These are phyloP conservation scores for Ascomycota sp. DNA, from an alignment of 2,329 filamentous ascomycete genomes.

Conservation along the genomic window DNA sequence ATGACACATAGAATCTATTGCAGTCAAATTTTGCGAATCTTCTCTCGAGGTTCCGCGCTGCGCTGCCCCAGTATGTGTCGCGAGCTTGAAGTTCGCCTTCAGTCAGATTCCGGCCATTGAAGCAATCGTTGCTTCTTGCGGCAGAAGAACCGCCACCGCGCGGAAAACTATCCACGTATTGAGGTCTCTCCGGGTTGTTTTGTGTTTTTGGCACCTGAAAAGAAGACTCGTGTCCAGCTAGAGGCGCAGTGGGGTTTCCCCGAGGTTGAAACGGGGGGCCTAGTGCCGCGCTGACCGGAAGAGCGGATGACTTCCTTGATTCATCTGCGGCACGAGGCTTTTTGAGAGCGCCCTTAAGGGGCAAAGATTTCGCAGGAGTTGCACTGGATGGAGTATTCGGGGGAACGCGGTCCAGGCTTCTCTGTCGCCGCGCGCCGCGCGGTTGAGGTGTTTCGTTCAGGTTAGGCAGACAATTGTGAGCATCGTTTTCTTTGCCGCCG, in stretches of 20 bases:
- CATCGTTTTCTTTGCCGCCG: slow-evolving; percentile 3
- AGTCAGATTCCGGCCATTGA: slow-evolving; percentile 33
- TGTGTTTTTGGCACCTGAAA: slow-evolving; percentile 3
- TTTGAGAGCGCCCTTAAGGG: slow-evolving; percentile 4
- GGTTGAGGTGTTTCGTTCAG: slow-evolving; percentile 3
- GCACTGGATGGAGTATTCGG: slow-evolving; percentile 6
- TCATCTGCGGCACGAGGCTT: slow-evolving; percentile 5
- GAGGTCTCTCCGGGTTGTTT: slow-evolving; percentile 16
- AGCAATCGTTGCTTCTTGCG: slow-evolving; percentile 24
- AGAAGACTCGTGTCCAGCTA: slow-evolving; percentile 1
- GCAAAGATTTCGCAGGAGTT: slow-evolving; percentile 10
- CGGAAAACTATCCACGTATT: slow-evolving; percentile 31
- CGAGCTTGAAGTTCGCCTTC: slow-evolving; percentile 35
- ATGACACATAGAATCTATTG: slow-evolving; percentile 39
- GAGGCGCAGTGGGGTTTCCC: slow-evolving; percentile 2
- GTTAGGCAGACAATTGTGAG: slow-evolving; percentile 3
- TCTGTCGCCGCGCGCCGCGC: slow-evolving; percentile 2
- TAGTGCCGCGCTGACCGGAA: slow-evolving; percentile 24
- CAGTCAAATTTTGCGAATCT: slow-evolving; percentile 42
- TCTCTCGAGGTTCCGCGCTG: slow-evolving; percentile 24
- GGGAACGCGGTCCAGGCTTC: slow-evolving; percentile 2
- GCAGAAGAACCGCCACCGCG: slow-evolving; percentile 18
- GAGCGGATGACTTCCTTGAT: slow-evolving; percentile 13
- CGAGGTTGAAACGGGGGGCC: slow-evolving; percentile 27
- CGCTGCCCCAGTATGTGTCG: slow-evolving; percentile 36